A percentile compares a stretch with the other conserved stretches of the same genome.
Evolutionary conservation across 306 rosid species (phyloP).

Genomic region (Sicyos baderoa): DNA sequence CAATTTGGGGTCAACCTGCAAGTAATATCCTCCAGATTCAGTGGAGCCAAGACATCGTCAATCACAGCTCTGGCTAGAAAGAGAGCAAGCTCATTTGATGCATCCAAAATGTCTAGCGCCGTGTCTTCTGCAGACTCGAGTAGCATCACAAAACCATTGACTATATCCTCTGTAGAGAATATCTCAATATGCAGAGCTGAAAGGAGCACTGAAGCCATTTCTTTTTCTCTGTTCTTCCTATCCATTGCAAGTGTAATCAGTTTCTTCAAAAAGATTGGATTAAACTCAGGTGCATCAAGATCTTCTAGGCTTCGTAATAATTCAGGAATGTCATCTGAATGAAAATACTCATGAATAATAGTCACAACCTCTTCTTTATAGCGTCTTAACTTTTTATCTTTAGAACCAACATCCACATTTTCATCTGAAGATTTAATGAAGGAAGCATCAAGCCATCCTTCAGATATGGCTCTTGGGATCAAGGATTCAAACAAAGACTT

Average conservation of each 20-base stretch:
- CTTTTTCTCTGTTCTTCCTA: slow-evolving; percentile 93
- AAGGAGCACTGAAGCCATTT: slow-evolving; percentile 94
- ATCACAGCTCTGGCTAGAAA: slow-evolving; percentile 93
- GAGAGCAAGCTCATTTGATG: slow-evolving; percentile 91
- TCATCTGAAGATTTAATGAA: slow-evolving; percentile 45
- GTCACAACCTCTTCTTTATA: slow-evolving; percentile 78
- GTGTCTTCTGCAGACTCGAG: slow-evolving; percentile 93
- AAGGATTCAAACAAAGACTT: slow-evolving; percentile 50
- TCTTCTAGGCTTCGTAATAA: slow-evolving; percentile 84
- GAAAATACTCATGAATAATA: slow-evolving; percentile 86
- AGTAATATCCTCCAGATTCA: slow-evolving; percentile 80
- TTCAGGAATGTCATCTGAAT: slow-evolving; percentile 93
- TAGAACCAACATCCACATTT: slow-evolving; percentile 44
- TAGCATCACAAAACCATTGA: slow-evolving; percentile 75
- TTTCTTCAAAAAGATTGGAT: slow-evolving; percentile 83
- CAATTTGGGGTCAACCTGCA: slow-evolving; percentile 50
- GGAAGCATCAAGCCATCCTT: slow-evolving; percentile 94
- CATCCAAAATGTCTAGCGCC: slow-evolving; percentile 83
- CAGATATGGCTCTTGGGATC: slow-evolving; percentile 66
- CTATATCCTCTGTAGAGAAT: slow-evolving; percentile 85
- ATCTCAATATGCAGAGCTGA: slow-evolving; percentile 95
- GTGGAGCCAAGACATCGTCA: slow-evolving; percentile 85
- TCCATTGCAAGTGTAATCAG: slow-evolving; percentile 92
- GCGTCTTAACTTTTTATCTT: slow-evolving; percentile 54
- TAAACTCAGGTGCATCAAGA: slow-evolving; percentile 65